A percentile compares a stretch with the other conserved stretches of the same genome.
These are phyloP conservation scores for Beauveria varroae DNA, from an alignment of 2,329 filamentous ascomycete genomes.

Conservation along the genomic window DNA sequence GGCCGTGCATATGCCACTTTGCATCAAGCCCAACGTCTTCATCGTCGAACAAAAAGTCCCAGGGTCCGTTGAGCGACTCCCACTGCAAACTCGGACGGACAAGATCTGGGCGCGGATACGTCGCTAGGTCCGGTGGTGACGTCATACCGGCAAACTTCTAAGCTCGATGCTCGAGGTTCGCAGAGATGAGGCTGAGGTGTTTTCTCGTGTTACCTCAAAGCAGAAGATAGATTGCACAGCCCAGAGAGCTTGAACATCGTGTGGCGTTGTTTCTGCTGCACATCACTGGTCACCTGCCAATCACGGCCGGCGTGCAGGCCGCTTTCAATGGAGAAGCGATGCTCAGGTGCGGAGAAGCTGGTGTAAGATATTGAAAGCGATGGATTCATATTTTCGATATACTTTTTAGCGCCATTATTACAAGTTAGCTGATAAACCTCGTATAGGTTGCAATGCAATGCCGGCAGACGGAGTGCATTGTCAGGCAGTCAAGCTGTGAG, in stretches of 20 bases:
- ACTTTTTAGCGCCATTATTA: too few relatives aligned
- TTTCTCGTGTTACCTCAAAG: neutral
- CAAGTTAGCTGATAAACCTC: neutral
- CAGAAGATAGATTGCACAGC: neutral
- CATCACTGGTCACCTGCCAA: neutral
- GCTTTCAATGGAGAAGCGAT: neutral
- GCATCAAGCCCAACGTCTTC: slow-evolving; percentile 46
- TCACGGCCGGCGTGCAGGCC: neutral
- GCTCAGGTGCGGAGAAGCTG: neutral
- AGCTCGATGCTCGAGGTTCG: neutral
- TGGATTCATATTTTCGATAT: neutral
- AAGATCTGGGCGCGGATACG: slow-evolving; percentile 60
- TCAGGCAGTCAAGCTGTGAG: neutral
- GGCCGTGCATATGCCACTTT: slow-evolving; percentile 45
- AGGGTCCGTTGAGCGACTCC: slow-evolving; percentile 54
- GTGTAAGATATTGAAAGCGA: neutral
- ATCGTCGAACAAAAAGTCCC: slow-evolving; percentile 61
- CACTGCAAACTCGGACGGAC: slow-evolving; percentile 47
- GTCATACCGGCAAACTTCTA: slow-evolving; percentile 14
- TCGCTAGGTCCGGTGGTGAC: neutral
- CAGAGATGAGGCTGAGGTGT: neutral
- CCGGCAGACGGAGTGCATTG: neutral
- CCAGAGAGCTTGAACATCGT: neutral
- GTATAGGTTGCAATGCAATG: neutral
- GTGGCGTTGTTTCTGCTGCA: neutral